These are phyloP conservation scores for Lineolata rhizophorae DNA, from an alignment of 495 filamentous ascomycete species.

Conservation along the genomic window DNA sequence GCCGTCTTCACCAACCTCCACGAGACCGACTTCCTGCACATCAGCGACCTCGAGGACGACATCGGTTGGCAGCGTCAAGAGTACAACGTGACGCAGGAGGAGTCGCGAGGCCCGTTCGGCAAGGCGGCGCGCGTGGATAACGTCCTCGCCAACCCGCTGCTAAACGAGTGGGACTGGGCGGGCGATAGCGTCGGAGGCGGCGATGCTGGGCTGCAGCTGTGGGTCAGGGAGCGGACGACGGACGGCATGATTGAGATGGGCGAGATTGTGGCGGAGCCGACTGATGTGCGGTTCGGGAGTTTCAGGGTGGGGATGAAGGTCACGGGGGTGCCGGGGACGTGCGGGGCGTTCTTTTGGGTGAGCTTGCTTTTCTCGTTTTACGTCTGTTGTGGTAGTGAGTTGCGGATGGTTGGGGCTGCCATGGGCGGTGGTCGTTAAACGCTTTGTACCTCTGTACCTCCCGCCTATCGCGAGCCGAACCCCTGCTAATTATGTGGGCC, in stretches of 20 bases:
- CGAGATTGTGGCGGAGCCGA: conserved; percentile 32
- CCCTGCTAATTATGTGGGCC: no score
- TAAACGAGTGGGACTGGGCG: conserved; percentile 15
- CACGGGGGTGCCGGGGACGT: conserved; percentile 36
- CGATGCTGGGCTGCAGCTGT: conserved; percentile 35
- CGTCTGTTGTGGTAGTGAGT: no score
- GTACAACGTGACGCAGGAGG: conserved; percentile 32
- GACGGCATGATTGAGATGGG: conserved; percentile 33
- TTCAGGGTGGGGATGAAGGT: conserved; percentile 45
- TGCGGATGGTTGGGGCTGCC: no score
- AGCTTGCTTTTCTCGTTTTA: conserved; percentile 8
- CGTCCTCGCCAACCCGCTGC: conserved; percentile 29
- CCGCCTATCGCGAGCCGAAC: no score
- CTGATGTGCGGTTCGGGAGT: conserved; percentile 41
- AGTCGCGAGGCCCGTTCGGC: conserved; percentile 39
- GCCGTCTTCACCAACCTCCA: conserved; percentile 41
- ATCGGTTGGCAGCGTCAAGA: conserved; percentile 37
- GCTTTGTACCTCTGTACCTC: no score
- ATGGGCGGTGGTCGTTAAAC: no score
- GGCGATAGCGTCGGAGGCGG: conserved; percentile 23
- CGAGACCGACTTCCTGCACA: conserved; percentile 44
- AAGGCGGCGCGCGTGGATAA: conserved; percentile 34
- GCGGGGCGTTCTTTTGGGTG: conserved; percentile 63
- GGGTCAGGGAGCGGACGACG: conserved; percentile 24
- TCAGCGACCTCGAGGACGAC: conserved; percentile 35